Percentiles rank a stretch among this genome's conserved stretches.
phyloP scores from a whole-genome alignment of 192 early-diverging fungal genomes.

The Backusella morwellensis region DNA sequence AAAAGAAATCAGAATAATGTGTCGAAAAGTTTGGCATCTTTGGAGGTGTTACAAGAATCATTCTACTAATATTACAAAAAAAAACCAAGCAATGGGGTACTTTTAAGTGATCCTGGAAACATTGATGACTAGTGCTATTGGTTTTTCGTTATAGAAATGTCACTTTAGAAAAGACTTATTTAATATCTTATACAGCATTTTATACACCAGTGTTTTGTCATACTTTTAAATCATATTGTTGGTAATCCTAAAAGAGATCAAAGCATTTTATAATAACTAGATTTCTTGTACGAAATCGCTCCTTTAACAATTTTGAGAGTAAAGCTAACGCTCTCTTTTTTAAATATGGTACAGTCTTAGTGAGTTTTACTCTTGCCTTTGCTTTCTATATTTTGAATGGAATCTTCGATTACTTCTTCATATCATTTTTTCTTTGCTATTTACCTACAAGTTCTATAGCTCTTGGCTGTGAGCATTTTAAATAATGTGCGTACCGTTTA shows the following conservation, averaged over 20 bases:
- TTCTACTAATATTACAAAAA: background rate
- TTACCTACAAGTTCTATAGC: too few species aligned
- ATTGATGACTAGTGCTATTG: background rate
- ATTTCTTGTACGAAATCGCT: background rate
- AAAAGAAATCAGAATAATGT: background rate
- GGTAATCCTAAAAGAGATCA: background rate
- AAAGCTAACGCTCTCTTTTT: background rate
- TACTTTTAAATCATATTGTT: background rate
- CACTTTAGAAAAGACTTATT: background rate
- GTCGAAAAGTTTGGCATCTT: background rate
- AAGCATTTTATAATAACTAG: background rate
- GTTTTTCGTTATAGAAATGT: background rate
- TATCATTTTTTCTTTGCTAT: too few species aligned
- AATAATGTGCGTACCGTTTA: background rate
- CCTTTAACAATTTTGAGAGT: background rate
- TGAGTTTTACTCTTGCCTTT: background rate
- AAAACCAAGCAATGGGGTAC: background rate
- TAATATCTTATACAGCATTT: background rate
- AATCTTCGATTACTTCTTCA: too few species aligned
- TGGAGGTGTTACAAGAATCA: background rate
- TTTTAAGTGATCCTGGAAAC: background rate
- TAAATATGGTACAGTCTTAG: background rate
- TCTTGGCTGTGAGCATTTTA: too few species aligned
- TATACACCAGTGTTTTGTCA: background rate
- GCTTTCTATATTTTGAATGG: too few species aligned